These are phyloP conservation scores for Ophiostoma australiae DNA, from an alignment of 2,329 filamentous ascomycete species.

Conservation along the genomic window DNA sequence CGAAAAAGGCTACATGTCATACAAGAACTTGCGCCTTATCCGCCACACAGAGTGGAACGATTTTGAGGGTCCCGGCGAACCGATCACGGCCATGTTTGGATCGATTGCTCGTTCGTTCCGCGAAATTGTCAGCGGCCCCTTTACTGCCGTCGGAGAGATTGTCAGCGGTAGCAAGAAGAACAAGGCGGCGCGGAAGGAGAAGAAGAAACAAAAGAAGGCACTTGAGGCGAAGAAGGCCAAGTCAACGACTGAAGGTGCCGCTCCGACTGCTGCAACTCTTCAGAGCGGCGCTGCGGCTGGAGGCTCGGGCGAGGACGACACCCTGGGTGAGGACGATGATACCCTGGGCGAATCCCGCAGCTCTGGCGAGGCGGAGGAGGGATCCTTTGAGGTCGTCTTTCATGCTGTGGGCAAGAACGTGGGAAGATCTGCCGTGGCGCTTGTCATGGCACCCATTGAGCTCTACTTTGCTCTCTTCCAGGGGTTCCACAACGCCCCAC, in stretches of 20 bases:
- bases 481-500: constrained; percentile 66
- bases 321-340: constrained; percentile 29
- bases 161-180: constrained; percentile 36
- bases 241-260: neutral
- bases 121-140: constrained; percentile 59
- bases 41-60: constrained; percentile 71
- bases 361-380: constrained; percentile 27
- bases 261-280: neutral
- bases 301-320: constrained; percentile 16
- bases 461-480: constrained; percentile 58
- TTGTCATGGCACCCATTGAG: constrained; percentile 56
- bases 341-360: constrained; percentile 7
- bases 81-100: constrained; percentile 60
- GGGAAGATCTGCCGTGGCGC: constrained; percentile 46
- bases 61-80: constrained; percentile 70
- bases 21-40: constrained; percentile 58
- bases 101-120: constrained; percentile 56
- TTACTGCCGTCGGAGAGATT: constrained; percentile 49
- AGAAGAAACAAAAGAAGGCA: constrained; percentile 46
- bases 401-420: constrained; percentile 51
- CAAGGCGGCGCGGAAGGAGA: constrained; percentile 36
- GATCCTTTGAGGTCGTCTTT: constrained; percentile 41
- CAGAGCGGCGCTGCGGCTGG: neutral
- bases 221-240: constrained; percentile 30
- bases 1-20: constrained; percentile 55